phyloP scores from a whole-genome alignment of 176 grass and related monocot species.

The Zea mays region DNA sequence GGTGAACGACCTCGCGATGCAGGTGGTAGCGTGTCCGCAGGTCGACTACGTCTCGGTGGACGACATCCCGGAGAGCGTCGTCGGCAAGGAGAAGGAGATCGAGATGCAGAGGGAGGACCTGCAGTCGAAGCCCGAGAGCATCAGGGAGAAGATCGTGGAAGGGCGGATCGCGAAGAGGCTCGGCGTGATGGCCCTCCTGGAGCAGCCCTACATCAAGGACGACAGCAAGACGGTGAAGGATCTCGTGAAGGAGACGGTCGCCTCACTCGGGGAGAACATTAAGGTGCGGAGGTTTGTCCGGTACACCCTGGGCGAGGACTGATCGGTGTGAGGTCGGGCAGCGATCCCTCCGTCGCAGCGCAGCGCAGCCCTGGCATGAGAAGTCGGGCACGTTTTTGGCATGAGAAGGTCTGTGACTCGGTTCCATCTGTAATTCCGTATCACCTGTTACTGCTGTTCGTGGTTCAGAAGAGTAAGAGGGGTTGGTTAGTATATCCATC shows the following conservation, averaged over 20 bases:
- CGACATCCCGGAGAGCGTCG: slow-evolving; percentile 74
- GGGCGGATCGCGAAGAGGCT: slow-evolving; percentile 93
- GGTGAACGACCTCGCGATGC: slow-evolving; percentile 89
- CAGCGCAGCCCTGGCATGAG: slow-evolving; percentile 11
- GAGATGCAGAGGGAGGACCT: slow-evolving; percentile 97
- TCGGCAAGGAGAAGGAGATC: slow-evolving; percentile 80
- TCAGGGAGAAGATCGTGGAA: slow-evolving; percentile 89
- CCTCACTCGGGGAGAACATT: slow-evolving; percentile 91
- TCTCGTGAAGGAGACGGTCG: slow-evolving; percentile 81
- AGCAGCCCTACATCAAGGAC: slow-evolving; percentile 94
- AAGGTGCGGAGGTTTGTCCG: slow-evolving; percentile 85
- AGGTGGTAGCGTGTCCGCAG: slow-evolving; percentile 88
- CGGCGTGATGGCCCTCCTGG: slow-evolving; percentile 82
- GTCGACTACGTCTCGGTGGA: slow-evolving; percentile 86
- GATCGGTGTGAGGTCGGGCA: slow-evolving; percentile 10
- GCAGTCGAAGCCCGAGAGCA: slow-evolving; percentile 83
- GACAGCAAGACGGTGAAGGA: slow-evolving; percentile 87
- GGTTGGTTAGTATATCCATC: slow-evolving; percentile 39
- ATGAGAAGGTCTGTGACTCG: slow-evolving; percentile 41
- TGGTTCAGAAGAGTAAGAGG: slow-evolving; percentile 30
- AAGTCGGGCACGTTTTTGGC: slow-evolving; percentile 56
- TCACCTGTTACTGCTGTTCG: slow-evolving; percentile 25
- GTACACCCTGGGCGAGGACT: slow-evolving; percentile 84
- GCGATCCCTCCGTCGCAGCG: neutral
- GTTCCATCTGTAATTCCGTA: slow-evolving; percentile 41